Conservation (phyloP, 1,284 basidiomycete species). For the Rhizoctonia solani region DNA sequence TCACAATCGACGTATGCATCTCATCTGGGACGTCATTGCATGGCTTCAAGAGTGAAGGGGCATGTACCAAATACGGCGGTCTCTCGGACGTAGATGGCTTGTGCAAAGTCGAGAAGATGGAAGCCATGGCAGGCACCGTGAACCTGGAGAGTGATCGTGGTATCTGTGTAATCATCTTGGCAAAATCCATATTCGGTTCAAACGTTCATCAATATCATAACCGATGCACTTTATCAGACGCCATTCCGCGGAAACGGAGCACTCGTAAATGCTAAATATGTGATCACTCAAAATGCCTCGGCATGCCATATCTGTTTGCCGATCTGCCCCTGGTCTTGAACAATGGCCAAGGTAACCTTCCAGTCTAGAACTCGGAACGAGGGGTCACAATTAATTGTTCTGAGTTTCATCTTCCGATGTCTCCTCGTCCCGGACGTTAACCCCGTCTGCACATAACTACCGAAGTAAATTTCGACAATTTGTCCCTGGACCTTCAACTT, state of each 20-base stretch:
- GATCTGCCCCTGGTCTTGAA: too few species aligned
- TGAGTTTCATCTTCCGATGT: neutral
- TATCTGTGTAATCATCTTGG: too few species aligned
- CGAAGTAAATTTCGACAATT: neutral
- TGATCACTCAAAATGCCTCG: too few species aligned
- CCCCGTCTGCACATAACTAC: neutral
- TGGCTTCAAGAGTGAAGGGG: neutral
- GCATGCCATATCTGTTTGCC: too few species aligned
- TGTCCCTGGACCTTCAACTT: neutral
- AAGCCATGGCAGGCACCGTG: too few species aligned
- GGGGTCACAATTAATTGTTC: neutral
- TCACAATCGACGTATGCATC: constrained; percentile 16
- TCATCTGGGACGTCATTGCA: constrained; percentile 15
- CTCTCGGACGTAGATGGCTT: neutral
- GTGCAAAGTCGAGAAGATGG: too few species aligned
- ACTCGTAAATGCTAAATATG: neutral
- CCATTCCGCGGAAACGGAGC: constrained; percentile 21
- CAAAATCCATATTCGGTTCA: too few species aligned
- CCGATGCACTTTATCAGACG: neutral
- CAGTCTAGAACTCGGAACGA: neutral
- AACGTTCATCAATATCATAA: too few species aligned
- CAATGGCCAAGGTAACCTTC: neutral
- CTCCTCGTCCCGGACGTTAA: neutral
- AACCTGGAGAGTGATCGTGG: too few species aligned
- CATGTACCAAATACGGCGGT: constrained; percentile 4